A percentile compares a stretch with the other conserved stretches of the same genome.
These are phyloP conservation scores for Peziza echinospora DNA, from an alignment of 495 filamentous ascomycete genomes.

Conservation along the genomic window DNA sequence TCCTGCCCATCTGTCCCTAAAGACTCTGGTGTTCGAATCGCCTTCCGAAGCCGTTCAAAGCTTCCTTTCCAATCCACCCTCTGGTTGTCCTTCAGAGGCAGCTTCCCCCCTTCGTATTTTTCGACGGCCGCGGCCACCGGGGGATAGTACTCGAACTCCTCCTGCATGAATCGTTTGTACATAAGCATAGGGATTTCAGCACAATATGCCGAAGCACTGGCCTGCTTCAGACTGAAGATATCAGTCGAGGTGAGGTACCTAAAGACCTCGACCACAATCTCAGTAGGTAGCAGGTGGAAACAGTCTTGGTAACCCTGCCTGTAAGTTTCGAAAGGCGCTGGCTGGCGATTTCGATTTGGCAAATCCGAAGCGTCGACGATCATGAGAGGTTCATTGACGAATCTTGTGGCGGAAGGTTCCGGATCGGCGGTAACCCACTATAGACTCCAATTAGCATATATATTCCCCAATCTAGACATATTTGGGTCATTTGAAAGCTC, in stretches of 20 bases:
- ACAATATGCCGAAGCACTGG: slow-evolving; percentile 13
- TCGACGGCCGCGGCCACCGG: slow-evolving; percentile 5
- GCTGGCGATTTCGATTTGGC: neutral
- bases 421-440: slow-evolving; percentile 19
- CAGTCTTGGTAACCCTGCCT: neutral
- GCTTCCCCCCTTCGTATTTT: neutral
- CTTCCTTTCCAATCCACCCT: slow-evolving; percentile 17
- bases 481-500: too few relatives aligned
- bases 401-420: neutral
- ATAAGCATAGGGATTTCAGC: slow-evolving; percentile 12
- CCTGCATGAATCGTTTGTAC: slow-evolving; percentile 18
- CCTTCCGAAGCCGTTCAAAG: slow-evolving; percentile 16
- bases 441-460: slow-evolving; percentile 5
- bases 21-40: slow-evolving; percentile 12
- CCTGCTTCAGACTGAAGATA: slow-evolving; percentile 15
- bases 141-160: slow-evolving; percentile 20
- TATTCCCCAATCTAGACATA: too few relatives aligned
- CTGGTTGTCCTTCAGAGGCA: slow-evolving; percentile 8
- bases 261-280: slow-evolving; percentile 17
- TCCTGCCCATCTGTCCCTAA: slow-evolving; percentile 6
- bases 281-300: slow-evolving; percentile 9
- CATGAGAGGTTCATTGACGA: neutral
- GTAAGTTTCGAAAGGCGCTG: neutral
- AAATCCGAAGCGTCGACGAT: neutral
- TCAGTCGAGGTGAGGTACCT: slow-evolving; percentile 17